Percentiles rank a stretch among this genome's conserved stretches.
Evolutionary conservation across 495 filamentous ascomycete genomes (phyloP).

Genomic region (Margaritispora aquatica): DNA sequence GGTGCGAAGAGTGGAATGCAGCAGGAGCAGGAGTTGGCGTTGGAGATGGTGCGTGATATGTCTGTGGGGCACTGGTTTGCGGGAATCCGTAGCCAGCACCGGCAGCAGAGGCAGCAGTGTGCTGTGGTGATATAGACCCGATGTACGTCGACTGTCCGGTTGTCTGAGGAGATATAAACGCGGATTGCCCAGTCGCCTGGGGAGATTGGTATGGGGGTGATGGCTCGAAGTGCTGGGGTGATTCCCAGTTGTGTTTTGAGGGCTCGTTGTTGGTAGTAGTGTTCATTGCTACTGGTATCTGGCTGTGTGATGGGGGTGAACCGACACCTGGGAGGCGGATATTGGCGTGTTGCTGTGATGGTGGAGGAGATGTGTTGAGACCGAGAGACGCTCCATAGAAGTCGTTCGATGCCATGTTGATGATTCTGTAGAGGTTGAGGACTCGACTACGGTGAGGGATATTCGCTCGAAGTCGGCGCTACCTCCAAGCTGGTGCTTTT

Average conservation of each 20-base stretch:
- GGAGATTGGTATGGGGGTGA: neutral
- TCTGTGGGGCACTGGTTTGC: neutral
- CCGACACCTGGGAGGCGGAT: neutral
- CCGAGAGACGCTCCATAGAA: neutral
- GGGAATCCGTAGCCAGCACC: neutral
- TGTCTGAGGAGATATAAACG: neutral
- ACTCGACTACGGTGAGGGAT: neutral
- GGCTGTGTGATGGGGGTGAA: neutral
- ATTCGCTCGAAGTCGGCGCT: neutral
- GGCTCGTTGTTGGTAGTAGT: neutral
- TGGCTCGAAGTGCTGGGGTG: neutral
- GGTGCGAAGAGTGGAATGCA: neutral
- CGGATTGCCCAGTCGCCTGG: neutral
- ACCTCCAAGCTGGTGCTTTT: neutral
- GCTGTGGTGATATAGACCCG: neutral
- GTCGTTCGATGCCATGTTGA: neutral
- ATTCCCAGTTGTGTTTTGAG: neutral
- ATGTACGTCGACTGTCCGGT: neutral
- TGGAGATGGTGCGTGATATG: neutral
- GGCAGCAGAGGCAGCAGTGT: too few relatives aligned
- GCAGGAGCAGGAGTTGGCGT: neutral
- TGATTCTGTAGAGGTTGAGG: neutral
- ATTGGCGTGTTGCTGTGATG: neutral
- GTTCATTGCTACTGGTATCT: too few relatives aligned
- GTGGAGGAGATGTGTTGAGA: neutral